Evolutionary conservation across 805 yeast genomes (phyloP), one percentile per base, ranked within the genome.

Genomic region (Candida parachauliodes): DNA sequence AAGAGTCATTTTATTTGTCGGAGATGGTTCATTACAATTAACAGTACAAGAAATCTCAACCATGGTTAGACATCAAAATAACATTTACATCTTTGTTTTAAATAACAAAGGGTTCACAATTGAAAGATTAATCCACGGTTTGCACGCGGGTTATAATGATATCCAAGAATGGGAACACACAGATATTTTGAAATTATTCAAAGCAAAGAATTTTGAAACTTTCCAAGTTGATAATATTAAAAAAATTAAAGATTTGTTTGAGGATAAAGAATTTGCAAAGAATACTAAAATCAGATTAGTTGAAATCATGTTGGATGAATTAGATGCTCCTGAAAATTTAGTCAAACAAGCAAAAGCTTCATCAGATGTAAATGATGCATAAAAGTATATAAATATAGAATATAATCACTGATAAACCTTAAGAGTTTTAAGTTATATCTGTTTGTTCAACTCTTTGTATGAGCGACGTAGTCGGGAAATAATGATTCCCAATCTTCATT

Each of bases 401-500:
- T n/a, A n/a, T n/a, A n/a, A n/a, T n/a, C n/a, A n/a, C n/a, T n/a
- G n/a, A n/a, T n/a, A n/a, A n/a, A n/a, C n/a, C n/a, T n/a, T n/a
- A n/a, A n/a, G n/a, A n/a, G n/a, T n/a, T n/a, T n/a, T n/a, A n/a
- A n/a, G n/a, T n/a, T n/a, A n/a, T n/a, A n/a, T n/a, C n/a, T n/a
- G n/a, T n/a, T n/a, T n/a, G n/a, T n/a, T n/a, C n/a, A 28, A 41
- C 34, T 39, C 34, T 51, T 47, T 8, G 48, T 41, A 22, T 57
- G 59, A 45, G 67, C 62, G 31, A 62, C 57, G 36, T 67, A 68
- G 47, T 70, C 76, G 1, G 76, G 76, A 46, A 72, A 72, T 39
- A 72, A 57, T 0, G 71, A 59, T 40, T 69, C 76, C 77, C 76
- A 72, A 43, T 69, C 74, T 44, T 68, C 71, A 38, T 64, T 60